These are phyloP conservation scores for Saturnispora bothae DNA, from an alignment of 805 yeast species.

Conservation along the genomic window DNA sequence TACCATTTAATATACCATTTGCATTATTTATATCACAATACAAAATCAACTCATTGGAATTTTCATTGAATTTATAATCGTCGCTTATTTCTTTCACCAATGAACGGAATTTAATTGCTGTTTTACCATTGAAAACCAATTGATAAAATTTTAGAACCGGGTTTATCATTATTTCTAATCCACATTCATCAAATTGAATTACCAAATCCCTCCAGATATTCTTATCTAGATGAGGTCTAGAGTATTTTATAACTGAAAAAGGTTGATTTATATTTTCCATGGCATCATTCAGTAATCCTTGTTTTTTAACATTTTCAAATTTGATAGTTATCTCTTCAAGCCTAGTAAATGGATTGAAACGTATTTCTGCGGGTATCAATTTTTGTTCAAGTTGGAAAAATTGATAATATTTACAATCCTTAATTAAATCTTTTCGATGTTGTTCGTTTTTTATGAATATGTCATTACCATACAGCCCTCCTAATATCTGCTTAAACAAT, in stretches of 20 bases:
- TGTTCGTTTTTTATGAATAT: slow-evolving; percentile 37
- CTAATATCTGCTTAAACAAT: slow-evolving; percentile 46
- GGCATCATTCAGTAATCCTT: slow-evolving; percentile 23
- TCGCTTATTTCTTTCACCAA: slow-evolving; percentile 17
- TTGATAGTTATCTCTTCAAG: neutral
- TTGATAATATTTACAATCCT: slow-evolving; percentile 70
- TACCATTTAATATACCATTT: slow-evolving; percentile 19
- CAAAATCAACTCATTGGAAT: slow-evolving; percentile 15
- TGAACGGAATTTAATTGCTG: slow-evolving; percentile 18
- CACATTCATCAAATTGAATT: slow-evolving; percentile 31
- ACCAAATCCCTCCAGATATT: slow-evolving; percentile 27
- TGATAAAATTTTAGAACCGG: slow-evolving; percentile 22
- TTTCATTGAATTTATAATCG: slow-evolving; percentile 21
- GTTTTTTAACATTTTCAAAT: slow-evolving; percentile 34
- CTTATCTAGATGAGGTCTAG: slow-evolving; percentile 38
- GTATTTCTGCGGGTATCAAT: slow-evolving; percentile 41
- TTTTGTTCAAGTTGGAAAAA: slow-evolving; percentile 66
- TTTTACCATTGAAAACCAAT: slow-evolving; percentile 16
- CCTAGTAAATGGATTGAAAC: slow-evolving; percentile 38
- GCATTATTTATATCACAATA: slow-evolving; percentile 16
- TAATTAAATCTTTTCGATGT: slow-evolving; percentile 46
- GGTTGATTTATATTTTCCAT: slow-evolving; percentile 9
- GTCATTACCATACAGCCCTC: slow-evolving; percentile 44
- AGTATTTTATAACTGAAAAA: slow-evolving; percentile 25
- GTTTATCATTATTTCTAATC: slow-evolving; percentile 25